phyloP scores from a whole-genome alignment of 108 stramenopile genomes.

The Cyclotella kingstonii region DNA sequence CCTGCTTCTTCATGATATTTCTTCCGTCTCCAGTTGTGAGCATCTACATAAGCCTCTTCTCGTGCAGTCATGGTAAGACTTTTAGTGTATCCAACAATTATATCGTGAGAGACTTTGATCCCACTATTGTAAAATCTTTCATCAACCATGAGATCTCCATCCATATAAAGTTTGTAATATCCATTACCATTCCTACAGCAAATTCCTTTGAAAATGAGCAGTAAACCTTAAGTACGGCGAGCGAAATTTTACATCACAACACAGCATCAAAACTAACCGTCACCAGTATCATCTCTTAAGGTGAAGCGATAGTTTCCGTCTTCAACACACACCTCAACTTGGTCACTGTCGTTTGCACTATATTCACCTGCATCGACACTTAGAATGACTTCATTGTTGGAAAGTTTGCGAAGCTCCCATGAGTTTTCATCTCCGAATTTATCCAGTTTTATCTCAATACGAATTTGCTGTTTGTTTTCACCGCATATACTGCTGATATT shows the following conservation, averaged over 20 bases:
- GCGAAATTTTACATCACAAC: too few relatives aligned
- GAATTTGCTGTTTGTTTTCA: constrained; percentile 14
- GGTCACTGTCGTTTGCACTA: constrained; percentile 6
- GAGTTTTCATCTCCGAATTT: constrained; percentile 29
- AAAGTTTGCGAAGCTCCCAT: constrained; percentile 22
- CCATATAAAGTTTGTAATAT: constrained; percentile 30
- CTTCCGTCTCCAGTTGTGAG: constrained; percentile 34
- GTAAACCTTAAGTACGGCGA: too few relatives aligned
- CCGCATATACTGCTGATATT: constrained; percentile 2
- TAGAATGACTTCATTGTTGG: constrained; percentile 16
- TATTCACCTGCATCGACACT: constrained; percentile 9
- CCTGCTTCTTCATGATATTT: constrained; percentile 14
- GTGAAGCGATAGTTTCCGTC: constrained; percentile 33
- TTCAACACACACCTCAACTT: constrained; percentile 20
- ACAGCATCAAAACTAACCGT: too few relatives aligned
- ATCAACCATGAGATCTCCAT: constrained; percentile 36
- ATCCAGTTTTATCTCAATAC: constrained; percentile 24
- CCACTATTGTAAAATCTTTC: constrained; percentile 21
- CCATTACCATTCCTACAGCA: constrained; percentile 36
- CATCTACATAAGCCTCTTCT: constrained; percentile 32
- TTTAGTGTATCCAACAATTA: constrained; percentile 33
- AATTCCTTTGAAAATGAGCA: too few relatives aligned
- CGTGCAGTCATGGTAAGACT: constrained; percentile 21
- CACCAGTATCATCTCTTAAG: constrained; percentile 32
- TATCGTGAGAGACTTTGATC: constrained; percentile 12